These are phyloP conservation scores for Talaromyces thailandensis DNA, from an alignment of 495 filamentous ascomycete species.

Conservation along the genomic window DNA sequence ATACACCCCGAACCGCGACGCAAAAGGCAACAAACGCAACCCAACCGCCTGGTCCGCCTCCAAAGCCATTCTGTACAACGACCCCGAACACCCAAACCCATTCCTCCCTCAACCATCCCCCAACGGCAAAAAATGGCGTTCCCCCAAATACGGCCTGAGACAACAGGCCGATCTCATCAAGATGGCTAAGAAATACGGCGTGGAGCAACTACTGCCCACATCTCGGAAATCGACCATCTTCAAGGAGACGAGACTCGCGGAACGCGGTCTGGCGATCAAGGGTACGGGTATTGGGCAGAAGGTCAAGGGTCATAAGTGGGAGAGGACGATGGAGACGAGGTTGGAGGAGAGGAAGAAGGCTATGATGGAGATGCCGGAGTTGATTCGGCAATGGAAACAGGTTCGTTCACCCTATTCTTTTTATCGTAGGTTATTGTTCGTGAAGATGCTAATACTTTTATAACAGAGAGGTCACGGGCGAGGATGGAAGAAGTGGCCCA, in stretches of 20 bases:
- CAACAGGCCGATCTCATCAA: constrained; percentile 90
- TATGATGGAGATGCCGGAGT: constrained; percentile 86
- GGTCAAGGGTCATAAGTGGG: constrained; percentile 91
- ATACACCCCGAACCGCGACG: constrained; percentile 38
- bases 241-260: constrained; percentile 53
- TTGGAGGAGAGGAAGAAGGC: constrained; percentile 83
- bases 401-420: constrained; percentile 36
- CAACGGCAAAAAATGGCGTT: constrained; percentile 65
- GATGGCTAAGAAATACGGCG: constrained; percentile 66
- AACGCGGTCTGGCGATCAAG: constrained; percentile 71
- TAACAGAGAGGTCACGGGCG: constrained; percentile 70
- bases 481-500: constrained; percentile 90
- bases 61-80: constrained; percentile 25
- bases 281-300: constrained; percentile 86
- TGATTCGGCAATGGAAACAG: constrained; percentile 90
- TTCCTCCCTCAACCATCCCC: constrained; percentile 67
- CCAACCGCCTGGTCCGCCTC: constrained; percentile 23
- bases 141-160: constrained; percentile 71
- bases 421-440: not conserved
- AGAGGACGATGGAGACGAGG: constrained; percentile 73
- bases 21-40: constrained; percentile 31
- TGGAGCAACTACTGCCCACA: constrained; percentile 74
- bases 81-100: constrained; percentile 49
- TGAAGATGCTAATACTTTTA: constrained; percentile 15
- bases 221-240: constrained; percentile 67